Evolutionary conservation across 2,329 filamentous ascomycete species (phyloP), one percentile per base, ranked within the genome.

Genomic region (Didymella pinodella): DNA sequence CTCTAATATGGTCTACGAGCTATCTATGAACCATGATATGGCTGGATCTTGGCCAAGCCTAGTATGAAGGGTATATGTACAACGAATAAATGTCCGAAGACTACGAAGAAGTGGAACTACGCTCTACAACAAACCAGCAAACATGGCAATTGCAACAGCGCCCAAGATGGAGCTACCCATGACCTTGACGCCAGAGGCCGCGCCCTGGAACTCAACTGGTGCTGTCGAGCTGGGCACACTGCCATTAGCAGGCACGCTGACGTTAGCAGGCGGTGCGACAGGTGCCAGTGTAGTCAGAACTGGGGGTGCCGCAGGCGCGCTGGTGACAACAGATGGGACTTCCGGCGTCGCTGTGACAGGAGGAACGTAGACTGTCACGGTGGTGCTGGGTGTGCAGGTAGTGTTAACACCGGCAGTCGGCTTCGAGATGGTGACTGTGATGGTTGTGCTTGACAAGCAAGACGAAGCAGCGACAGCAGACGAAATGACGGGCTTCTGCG

Each of bases 281-380:
- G 63, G 55, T 4, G 62, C 38, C 16, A 65, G 43, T 5, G 63
- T 55, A 20, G 66, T 66, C 26, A 63, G 55, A 29, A 61, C 52
- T 4, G 65, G 54, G 5, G 66, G 58, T 20, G 46, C 60, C 6
- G 51, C 47, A 12, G 64, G 57, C 29, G 55, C 53, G 26, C 54
- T 48, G 26, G 60, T 57, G 29, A 52, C 48, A 8, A 49, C 46
- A 28, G 56, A 59, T 3, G 56, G 50, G 25, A 54, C 46, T n/a
- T 53, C 55, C 2, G 65, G 45, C 14, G 53, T 52, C 26, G 55
- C 48, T 20, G 62, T 57, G 22, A 52, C 47, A 38, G 61, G 50
- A 25, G 66, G 63, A 6, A 73, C 66, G 29, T 71, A 73, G 20
- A 74, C 58, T 12, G 72, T 75, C 6, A 57, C 48, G 1, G 70